Conservation (phyloP, 441 rosid species). For the Adansonia rubrostipa region DNA sequence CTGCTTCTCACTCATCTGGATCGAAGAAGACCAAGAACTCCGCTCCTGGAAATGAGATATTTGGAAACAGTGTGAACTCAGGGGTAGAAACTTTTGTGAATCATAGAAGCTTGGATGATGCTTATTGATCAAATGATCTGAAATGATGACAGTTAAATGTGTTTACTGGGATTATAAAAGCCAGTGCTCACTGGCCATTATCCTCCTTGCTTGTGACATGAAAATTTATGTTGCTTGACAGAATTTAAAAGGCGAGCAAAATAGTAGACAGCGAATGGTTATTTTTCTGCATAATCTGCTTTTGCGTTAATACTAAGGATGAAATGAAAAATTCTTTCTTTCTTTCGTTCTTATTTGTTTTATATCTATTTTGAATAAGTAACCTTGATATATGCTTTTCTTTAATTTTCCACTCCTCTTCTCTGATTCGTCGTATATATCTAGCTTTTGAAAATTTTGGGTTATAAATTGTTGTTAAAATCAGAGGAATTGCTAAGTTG, state of each 20-base stretch:
- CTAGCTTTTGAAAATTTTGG: not conserved
- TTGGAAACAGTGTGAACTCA: not conserved
- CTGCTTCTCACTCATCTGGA: not conserved
- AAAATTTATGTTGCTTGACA: not conserved
- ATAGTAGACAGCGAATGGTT: not conserved
- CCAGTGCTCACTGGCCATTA: not conserved
- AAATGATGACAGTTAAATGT: not conserved
- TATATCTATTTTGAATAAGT: not conserved
- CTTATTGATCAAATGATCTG: not conserved
- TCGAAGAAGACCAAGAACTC: not conserved
- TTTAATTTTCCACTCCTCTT: not conserved
- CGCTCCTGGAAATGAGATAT: not conserved
- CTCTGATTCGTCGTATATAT: not conserved
- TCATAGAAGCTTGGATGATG: slow-evolving; percentile 7
- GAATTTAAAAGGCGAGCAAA: not conserved
- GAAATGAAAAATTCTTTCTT: not conserved
- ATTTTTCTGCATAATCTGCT: slow-evolving; percentile 7
- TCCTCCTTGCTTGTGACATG: not conserved
- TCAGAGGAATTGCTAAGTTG: too few relatives aligned
- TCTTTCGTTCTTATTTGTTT: not conserved
- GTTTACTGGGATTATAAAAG: not conserved
- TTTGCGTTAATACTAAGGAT: not conserved
- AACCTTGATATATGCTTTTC: not conserved
- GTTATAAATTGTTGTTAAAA: not conserved
- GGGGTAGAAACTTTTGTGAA: slow-evolving; percentile 13